Base-by-base conservation (phyloP, 169 alveolate species). In the Blepharisma undulans region DNA sequence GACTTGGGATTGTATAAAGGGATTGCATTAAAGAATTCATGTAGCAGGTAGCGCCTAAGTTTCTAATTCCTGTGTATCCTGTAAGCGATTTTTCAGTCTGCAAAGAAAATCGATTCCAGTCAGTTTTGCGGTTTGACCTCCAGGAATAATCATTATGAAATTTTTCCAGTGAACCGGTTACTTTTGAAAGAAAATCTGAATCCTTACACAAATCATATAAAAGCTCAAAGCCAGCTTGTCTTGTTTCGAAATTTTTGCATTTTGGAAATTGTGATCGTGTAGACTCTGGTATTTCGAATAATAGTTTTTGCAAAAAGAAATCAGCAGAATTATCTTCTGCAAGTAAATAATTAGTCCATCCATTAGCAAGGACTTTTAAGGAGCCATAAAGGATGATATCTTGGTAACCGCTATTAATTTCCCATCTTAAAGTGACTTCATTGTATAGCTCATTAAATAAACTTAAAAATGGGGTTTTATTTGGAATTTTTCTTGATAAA, bases 21-120 rank as follows among this genome's bases (percentile, higher is more conserved):
- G 99, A 98, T 94, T 99, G 99, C 77, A 99, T 95, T 59, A 99
- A 95, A 59, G 99, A 99, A 93, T 99, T 99, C 99, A 99, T 98
- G 93, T 99, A 99, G 96, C 99, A 99, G 18, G 99, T 99, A 81
- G 99, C 99, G 14, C 99, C 99, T 76, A 98, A 98, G 93, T 98
- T 99, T 86, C 98, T 97, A 72, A 98, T 87, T 3, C 99, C 99
- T 25, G 98, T 99, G 93, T 94, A 98, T 1, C 99, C 99, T 19
- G 99, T 97, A 19, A 96, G 93, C 5, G 96, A 90, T 87, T 98
- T 96, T 79, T 94, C 97, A 90, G 88, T 91, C n/a, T 76, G 87
- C 61, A 76, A 85, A 21, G 95, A 86, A 3, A 90, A 78, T 77
- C 92, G 92, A 34, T 87, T 72, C 97, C 98, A 96, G 48, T 94